Base-by-base conservation (phyloP, 306 rosid species). In the Quercus alba region DNA sequence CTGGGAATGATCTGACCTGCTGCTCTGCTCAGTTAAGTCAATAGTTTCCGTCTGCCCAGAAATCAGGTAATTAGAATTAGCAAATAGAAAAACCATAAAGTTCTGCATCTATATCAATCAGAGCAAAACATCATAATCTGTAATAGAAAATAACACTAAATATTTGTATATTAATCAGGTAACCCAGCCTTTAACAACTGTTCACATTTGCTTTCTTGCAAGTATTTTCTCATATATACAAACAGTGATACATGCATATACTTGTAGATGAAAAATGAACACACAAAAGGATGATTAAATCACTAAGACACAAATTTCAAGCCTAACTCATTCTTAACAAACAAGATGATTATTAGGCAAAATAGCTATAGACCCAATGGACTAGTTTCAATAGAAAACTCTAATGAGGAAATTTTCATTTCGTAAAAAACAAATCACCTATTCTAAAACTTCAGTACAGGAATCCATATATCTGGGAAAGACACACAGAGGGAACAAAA, bases 31-130 rank as follows among this genome's bases (percentile, higher is more conserved):
- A 77, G 90, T 64, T 84, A 93, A 84, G 82, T 95, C 98, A 46
- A 95, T 79, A 71, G 96, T 85, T 81, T 95, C 98, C 15, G 99
- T 93, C 98, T 95, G 91, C 85, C 66, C 12, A 38, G 18, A 64
- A 73, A 51, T 14, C 41, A 4, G n/a, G 46, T 25, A 18, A 70
- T 23, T 57, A 20, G 15, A 44, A 6, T 28, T 46, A 78, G 20
- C 55, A 72, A 49, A 17, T 19, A 66, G 52, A 41, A 33, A 54
- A 19, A 72, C 59, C 35, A 52, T 30, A 58, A 14, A 21, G 20
- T 30, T 35, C 14, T 15, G 71, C 30, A 70, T 5, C n/a, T 31
- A 18, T 17, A 68, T 9, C 17, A 15, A 28, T 68, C 4, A 58
- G 10, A 35, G 38, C 56, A 49, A 72, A 52, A 51, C 76, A 25